Evolutionary conservation across 768 basidiomycete genomes (phyloP).

Genomic region (Sarcomyxa edulis): DNA sequence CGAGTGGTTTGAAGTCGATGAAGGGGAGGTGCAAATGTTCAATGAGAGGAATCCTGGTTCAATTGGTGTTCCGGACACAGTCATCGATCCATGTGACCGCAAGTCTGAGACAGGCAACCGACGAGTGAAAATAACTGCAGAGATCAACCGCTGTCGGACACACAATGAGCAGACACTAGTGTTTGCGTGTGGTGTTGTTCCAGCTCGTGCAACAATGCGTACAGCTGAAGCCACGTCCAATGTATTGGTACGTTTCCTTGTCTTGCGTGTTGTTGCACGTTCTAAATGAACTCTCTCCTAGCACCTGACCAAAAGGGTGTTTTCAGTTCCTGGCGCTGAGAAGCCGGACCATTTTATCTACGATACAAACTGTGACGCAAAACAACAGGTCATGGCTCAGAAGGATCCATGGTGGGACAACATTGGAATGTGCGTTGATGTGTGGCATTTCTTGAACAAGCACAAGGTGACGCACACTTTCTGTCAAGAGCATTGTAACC

Average conservation of each 20-base stretch:
- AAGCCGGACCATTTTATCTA: slow-evolving; percentile 19
- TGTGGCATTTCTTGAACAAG: slow-evolving; percentile 13
- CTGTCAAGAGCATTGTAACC: slow-evolving; percentile 15
- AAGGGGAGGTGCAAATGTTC: slow-evolving; percentile 1
- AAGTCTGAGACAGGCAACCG: slow-evolving; percentile 6
- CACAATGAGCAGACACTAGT: slow-evolving; percentile 16
- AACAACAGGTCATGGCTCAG: slow-evolving; percentile 9
- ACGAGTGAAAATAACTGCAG: slow-evolving; percentile 7
- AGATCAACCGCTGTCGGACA: slow-evolving; percentile 10
- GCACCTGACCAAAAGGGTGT: too few relatives aligned
- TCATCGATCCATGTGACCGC: slow-evolving; percentile 3
- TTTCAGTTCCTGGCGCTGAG: slow-evolving; percentile 16
- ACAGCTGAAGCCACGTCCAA: slow-evolving; percentile 13
- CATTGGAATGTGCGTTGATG: slow-evolving; percentile 14
- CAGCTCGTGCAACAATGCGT: slow-evolving; percentile 12
- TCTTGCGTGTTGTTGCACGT: background rate
- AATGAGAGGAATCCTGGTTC: slow-evolving; percentile 5
- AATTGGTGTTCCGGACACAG: slow-evolving; percentile 8
- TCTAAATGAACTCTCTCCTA: background rate
- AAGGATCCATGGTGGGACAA: slow-evolving; percentile 9
- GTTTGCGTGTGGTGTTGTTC: slow-evolving; percentile 15
- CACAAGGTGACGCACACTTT: slow-evolving; percentile 10
- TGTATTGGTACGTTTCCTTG: slow-evolving; percentile 9
- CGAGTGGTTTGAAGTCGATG: slow-evolving; percentile 8
- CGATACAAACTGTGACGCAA: slow-evolving; percentile 8